Conservation (phyloP, 2,329 filamentous ascomycete species). For the Saccharata proteae region DNA sequence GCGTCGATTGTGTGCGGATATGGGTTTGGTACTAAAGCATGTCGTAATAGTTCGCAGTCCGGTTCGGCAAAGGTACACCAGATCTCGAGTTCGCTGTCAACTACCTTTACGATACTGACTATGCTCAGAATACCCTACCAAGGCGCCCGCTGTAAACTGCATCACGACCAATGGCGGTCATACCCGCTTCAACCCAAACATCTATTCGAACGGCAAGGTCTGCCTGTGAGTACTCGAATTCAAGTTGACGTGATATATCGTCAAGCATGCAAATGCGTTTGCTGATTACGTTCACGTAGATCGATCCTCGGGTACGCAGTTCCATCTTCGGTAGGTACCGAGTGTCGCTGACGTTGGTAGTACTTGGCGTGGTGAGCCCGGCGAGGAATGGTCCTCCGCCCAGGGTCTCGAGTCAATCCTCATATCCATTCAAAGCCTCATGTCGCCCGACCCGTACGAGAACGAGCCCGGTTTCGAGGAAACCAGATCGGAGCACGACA, state of each 20-base stretch:
- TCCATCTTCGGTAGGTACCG: conserved; percentile 5
- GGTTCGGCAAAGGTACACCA: conserved; percentile 57
- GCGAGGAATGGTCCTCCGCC: conserved; percentile 93
- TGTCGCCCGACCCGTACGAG: conserved; percentile 88
- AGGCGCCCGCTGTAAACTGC: conserved; percentile 48
- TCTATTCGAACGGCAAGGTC: conserved; percentile 83
- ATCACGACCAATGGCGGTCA: conserved; percentile 81
- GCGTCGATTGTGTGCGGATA: background rate
- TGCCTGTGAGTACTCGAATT: conserved; percentile 65
- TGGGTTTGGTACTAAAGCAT: too few relatives aligned
- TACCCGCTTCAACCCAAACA: conserved; percentile 92
- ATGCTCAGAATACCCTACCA: conserved; percentile 65
- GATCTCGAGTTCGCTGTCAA: conserved; percentile 1
- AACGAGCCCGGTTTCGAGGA: conserved; percentile 92
- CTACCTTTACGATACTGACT: background rate
- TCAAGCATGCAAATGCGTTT: too few relatives aligned
- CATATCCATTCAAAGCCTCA: conserved; percentile 89
- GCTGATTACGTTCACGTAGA: conserved; percentile 33
- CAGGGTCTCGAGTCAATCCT: conserved; percentile 91
- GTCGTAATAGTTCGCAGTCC: conserved; percentile 53
- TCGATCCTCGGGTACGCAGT: conserved; percentile 67
- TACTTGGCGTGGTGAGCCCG: conserved; percentile 82
- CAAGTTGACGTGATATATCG: background rate
- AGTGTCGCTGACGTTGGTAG: conserved; percentile 34
- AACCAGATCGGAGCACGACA: conserved; percentile 54